Conservation (phyloP, 139 green algal species). For the Chlamydomonas applanata region DNA sequence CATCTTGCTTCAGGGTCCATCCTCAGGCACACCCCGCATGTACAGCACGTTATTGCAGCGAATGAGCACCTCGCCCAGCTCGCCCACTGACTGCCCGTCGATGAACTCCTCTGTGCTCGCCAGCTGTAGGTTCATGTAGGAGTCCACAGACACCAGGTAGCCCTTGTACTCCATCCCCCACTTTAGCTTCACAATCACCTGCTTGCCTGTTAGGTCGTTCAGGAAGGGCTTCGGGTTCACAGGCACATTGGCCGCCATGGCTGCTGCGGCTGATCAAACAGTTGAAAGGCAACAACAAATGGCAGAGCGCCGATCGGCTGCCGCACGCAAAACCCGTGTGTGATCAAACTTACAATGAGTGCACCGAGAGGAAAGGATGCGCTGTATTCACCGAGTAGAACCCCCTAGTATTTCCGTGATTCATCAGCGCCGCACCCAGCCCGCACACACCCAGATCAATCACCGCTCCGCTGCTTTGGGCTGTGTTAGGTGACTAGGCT, state of each 20-base stretch:
- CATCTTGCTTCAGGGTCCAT: conserved; percentile 5
- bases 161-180: conserved; percentile 99
- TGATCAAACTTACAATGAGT: too few relatives aligned
- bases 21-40: conserved; percentile 51
- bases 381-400: too few relatives aligned
- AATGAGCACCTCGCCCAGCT: conserved; percentile 85
- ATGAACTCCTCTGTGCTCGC: conserved; percentile 96
- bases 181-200: conserved; percentile 96
- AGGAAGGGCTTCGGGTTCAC: conserved; percentile 98
- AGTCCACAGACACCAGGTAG: conserved; percentile 90
- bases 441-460: too few relatives aligned
- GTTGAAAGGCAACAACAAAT: too few relatives aligned
- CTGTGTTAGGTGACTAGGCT: too few relatives aligned
- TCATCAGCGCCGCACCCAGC: too few relatives aligned
- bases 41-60: conserved; percentile 93
- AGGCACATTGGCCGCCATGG: conserved; percentile 59
- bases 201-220: conserved; percentile 93
- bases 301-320: too few relatives aligned
- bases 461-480: too few relatives aligned
- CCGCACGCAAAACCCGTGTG: too few relatives aligned
- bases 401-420: too few relatives aligned
- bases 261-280: background rate
- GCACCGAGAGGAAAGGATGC: too few relatives aligned
- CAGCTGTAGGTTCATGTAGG: conserved; percentile 95
- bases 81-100: conserved; percentile 89